These are phyloP conservation scores for Salix exigua DNA, from an alignment of 345 rosid genomes.

Conservation along the genomic window DNA sequence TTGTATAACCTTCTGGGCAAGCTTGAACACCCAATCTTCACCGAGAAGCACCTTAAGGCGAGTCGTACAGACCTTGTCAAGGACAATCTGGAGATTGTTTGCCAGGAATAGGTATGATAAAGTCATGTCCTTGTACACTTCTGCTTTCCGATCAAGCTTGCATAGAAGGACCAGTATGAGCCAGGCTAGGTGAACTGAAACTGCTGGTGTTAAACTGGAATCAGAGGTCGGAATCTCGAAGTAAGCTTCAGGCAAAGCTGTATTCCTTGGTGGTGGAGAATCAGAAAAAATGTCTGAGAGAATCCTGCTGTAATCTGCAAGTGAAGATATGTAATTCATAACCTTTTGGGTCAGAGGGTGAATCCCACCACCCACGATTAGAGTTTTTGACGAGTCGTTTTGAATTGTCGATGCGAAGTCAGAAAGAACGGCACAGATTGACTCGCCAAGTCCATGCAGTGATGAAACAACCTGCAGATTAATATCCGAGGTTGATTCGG, in stretches of 20 bases:
- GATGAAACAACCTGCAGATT: conserved; percentile 16
- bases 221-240: conserved; percentile 9
- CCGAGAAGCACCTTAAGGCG: conserved; percentile 11
- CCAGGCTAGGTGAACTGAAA: conserved; percentile 15
- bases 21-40: conserved; percentile 25
- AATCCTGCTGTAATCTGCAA: conserved; percentile 17
- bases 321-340: conserved; percentile 20
- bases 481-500: conserved; percentile 14
- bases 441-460: conserved; percentile 13
- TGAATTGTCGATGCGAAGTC: conserved; percentile 18
- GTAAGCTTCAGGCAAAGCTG: conserved; percentile 15
- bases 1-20: conserved; percentile 18
- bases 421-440: conserved; percentile 11
- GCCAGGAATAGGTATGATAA: conserved; percentile 24
- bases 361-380: conserved; percentile 20
- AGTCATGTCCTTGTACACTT: conserved; percentile 21
- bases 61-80: conserved; percentile 11
- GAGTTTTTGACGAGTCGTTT: conserved; percentile 25
- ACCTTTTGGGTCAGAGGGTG: conserved; percentile 15
- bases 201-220: conserved; percentile 3
- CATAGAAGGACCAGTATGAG: conserved; percentile 23
- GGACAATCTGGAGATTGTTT: conserved; percentile 22
- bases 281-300: conserved; percentile 16
- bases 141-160: conserved; percentile 23
- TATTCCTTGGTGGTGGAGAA: background rate